Evolutionary conservation across 768 basidiomycete genomes (phyloP).

Genomic region (Amanita pseudoporphyria): DNA sequence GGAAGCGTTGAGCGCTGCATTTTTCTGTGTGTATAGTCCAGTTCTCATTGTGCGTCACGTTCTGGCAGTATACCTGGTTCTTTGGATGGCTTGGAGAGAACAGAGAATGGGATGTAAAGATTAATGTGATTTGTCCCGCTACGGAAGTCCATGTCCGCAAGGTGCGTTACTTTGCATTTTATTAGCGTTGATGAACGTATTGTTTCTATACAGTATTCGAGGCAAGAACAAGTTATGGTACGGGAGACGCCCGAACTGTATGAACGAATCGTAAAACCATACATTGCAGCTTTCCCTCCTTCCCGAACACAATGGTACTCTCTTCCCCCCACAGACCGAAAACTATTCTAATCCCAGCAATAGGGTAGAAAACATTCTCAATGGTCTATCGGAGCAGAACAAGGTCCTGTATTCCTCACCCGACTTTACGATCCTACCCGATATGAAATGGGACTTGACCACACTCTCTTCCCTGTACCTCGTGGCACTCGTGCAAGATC

Average conservation of each 20-base stretch:
- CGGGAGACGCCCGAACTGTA: conserved; percentile 80
- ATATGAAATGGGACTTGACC: conserved; percentile 93
- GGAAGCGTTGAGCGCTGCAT: neutral
- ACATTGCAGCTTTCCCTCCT: conserved; percentile 65
- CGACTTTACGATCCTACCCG: conserved; percentile 76
- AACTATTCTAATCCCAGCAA: neutral
- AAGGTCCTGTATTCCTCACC: conserved; percentile 58
- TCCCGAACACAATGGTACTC: conserved; percentile 74
- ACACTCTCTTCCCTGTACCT: conserved; percentile 78
- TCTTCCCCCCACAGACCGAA: no score
- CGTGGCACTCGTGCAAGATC: conserved; percentile 60
- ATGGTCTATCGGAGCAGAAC: conserved; percentile 64
- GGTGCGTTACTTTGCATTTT: conserved; percentile 25
- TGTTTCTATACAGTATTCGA: conserved; percentile 48
- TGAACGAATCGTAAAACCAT: conserved; percentile 60
- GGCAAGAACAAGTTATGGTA: conserved; percentile 63
- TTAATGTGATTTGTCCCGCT: conserved; percentile 81
- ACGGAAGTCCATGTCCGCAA: conserved; percentile 87
- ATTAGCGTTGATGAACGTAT: neutral
- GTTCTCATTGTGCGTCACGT: neutral
- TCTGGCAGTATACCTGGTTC: conserved; percentile 66
- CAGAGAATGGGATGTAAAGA: conserved; percentile 57
- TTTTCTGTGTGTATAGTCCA: neutral
- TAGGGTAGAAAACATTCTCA: conserved; percentile 84
- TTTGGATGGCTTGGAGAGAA: conserved; percentile 54